A percentile compares a stretch with the other conserved stretches of the same genome.
phyloP scores from a whole-genome alignment of 2,329 filamentous ascomycete species.

The Setomelanomma holmii region DNA sequence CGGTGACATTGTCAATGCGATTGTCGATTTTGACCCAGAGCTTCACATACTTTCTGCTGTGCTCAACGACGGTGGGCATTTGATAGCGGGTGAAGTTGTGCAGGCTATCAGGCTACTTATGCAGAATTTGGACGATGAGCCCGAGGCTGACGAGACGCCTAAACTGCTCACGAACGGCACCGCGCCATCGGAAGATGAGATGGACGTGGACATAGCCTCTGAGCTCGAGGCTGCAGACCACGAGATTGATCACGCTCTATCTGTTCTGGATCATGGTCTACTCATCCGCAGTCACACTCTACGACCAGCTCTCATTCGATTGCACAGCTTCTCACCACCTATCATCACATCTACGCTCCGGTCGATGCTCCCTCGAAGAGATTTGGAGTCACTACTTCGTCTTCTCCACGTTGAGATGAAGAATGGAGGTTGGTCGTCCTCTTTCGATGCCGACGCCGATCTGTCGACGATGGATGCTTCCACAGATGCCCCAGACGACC shows the following conservation, averaged over 20 bases:
- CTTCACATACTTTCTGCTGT: constrained; percentile 72
- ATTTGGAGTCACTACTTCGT: constrained; percentile 75
- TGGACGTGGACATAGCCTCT: constrained; percentile 46
- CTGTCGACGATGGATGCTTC: constrained; percentile 31
- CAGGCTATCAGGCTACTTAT: constrained; percentile 71
- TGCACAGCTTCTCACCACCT: constrained; percentile 69
- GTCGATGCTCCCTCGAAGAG: constrained; percentile 67
- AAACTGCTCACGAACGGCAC: constrained; percentile 48
- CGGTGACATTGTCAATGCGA: constrained; percentile 67
- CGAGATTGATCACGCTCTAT: constrained; percentile 72
- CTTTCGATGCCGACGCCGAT: constrained; percentile 68
- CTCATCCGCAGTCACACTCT: constrained; percentile 69
- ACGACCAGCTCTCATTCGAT: constrained; percentile 72
- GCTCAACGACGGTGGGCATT: constrained; percentile 66
- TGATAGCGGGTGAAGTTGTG: constrained; percentile 71
- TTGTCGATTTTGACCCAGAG: constrained; percentile 71
- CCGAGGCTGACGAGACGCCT: constrained; percentile 42
- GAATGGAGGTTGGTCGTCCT: constrained; percentile 76
- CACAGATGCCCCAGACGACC: constrained; percentile 66
- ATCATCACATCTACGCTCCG: constrained; percentile 70
- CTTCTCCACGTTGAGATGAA: constrained; percentile 76
- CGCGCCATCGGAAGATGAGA: constrained; percentile 28
- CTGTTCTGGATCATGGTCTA: constrained; percentile 70
- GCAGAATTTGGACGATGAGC: constrained; percentile 66
- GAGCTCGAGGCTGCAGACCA: constrained; percentile 51